Evolutionary conservation across 2,329 filamentous ascomycete genomes (phyloP), one percentile per base, ranked within the genome.

Genomic region (Cladosporium sp.): DNA sequence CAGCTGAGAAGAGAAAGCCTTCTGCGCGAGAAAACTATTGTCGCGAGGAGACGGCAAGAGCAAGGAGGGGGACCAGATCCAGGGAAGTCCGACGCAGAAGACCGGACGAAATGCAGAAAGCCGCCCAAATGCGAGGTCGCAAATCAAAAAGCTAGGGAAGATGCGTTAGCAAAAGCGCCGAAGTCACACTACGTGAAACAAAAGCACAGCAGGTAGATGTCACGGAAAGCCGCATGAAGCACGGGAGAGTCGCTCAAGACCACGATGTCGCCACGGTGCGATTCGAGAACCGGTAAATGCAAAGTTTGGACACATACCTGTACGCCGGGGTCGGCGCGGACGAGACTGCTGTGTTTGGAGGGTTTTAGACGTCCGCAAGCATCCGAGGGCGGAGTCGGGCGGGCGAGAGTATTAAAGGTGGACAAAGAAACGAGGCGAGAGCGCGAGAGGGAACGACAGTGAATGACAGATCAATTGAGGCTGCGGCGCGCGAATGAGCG

Each of bases 81-180:
- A 28, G 22, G 22, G 22, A 28, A 28, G 22, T 28, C 22, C 40
- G 48, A 50, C 37, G 16, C 35, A 50, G 43, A 40, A 43, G 28
- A 50, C 40, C 14, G 18, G 40, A 43, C 11, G 40, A 31, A 50
- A 50, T 43, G 48, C 48, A 50, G 40, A 50, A 14, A 50, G 32
- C 48, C 48, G 48, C 40, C 40, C 38, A 31, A 46, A 41, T 28
- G 37, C 19, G 48, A 37, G 13, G 38, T 50, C 43, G 48, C 42
- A 33, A 31, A 43, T 38, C 38, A 50, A 16, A 50, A 16, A 43
- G 35, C 40, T 40, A 43, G 40, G 13, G 7, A 18, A 32, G 32
- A 22, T 35, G 18, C 40, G 43, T 50, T 34, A 50, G 48, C 33
- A 35, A 42, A 50, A 50, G 48, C 48, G 48, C 48, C 48, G 48